Conservation (phyloP, 1,284 basidiomycete genomes). For the Boletus smithii region DNA sequence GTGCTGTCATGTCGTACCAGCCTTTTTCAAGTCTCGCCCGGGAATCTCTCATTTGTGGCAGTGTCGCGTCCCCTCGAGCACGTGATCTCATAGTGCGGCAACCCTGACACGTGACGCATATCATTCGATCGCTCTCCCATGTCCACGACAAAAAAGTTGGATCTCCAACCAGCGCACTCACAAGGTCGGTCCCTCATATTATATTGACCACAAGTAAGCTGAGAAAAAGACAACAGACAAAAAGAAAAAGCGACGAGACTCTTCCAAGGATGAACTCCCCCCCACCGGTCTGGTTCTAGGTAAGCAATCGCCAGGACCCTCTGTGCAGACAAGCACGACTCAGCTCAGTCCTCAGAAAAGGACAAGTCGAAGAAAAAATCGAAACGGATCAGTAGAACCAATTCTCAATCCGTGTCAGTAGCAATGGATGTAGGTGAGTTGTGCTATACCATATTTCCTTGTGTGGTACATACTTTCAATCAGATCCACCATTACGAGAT, state of each 20-base stretch:
- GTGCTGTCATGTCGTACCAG: slow-evolving; percentile 10
- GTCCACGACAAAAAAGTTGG: too few species aligned
- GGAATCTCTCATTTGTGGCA: too few species aligned
- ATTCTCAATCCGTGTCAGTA: too few species aligned
- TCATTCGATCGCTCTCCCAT: too few species aligned
- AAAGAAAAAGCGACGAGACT: slow-evolving; percentile 7
- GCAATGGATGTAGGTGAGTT: slow-evolving; percentile 10
- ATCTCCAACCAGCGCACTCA: too few species aligned
- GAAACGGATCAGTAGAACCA: neutral
- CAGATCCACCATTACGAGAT: slow-evolving; percentile 5
- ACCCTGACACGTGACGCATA: too few species aligned
- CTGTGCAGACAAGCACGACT: too few species aligned
- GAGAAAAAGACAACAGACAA: slow-evolving; percentile 12
- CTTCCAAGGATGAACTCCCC: slow-evolving; percentile 4
- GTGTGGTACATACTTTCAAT: neutral
- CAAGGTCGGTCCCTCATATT: slow-evolving; percentile 9
- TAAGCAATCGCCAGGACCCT: neutral
- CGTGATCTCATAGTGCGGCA: too few species aligned
- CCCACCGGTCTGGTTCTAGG: slow-evolving; percentile 2
- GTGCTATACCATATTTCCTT: neutral
- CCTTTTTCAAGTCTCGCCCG: too few species aligned
- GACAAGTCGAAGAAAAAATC: slow-evolving; percentile 13
- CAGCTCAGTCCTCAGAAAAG: neutral
- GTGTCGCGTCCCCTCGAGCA: slow-evolving; percentile 5
- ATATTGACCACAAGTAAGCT: slow-evolving; percentile 20